Evolutionary conservation across 306 rosid genomes (phyloP).

Genomic region (Trichosanthes cucumerina): DNA sequence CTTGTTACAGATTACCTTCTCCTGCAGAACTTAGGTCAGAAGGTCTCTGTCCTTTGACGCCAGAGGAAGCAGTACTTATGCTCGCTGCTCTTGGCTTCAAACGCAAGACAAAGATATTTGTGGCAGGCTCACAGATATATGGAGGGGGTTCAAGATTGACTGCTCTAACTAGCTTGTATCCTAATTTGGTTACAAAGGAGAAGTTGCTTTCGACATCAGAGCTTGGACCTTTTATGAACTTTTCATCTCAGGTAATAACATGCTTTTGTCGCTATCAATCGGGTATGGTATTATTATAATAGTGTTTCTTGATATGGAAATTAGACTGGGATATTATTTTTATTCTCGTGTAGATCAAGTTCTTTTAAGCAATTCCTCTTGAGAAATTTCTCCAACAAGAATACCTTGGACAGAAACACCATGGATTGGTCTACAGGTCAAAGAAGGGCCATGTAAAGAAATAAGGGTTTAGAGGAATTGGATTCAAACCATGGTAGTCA

Average conservation of each 20-base stretch:
- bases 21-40: conserved; percentile 75
- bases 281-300: neutral
- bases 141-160: conserved; percentile 69
- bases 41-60: conserved; percentile 87
- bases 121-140: conserved; percentile 89
- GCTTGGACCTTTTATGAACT: conserved; percentile 70
- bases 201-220: conserved; percentile 62
- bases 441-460: too few relatives aligned
- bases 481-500: too few relatives aligned
- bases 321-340: neutral
- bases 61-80: conserved; percentile 93
- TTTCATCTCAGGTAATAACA: conserved; percentile 74
- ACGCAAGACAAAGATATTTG: conserved; percentile 66
- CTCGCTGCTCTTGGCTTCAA: conserved; percentile 96
- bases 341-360: neutral
- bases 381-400: neutral
- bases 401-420: neutral
- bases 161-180: conserved; percentile 79
- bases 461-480: too few relatives aligned
- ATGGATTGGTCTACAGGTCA: too few relatives aligned
- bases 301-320: neutral
- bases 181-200: conserved; percentile 89
- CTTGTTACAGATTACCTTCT: conserved; percentile 62
- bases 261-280: conserved; percentile 4
- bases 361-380: neutral